phyloP scores from a whole-genome alignment of 2,329 filamentous ascomycete species.

The Scolecobasidium constrictum region DNA sequence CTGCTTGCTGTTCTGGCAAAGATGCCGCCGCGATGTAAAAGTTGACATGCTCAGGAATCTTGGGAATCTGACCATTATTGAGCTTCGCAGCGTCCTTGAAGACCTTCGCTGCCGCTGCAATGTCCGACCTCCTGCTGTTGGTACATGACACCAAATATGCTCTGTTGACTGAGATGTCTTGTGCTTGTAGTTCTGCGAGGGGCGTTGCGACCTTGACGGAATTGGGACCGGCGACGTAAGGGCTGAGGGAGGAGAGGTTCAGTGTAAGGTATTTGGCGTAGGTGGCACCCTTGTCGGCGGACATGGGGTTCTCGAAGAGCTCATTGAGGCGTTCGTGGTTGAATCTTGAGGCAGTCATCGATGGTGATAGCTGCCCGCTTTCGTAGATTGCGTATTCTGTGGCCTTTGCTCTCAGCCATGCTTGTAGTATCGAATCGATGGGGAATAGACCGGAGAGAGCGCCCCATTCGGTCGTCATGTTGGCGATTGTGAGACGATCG shows the following conservation, averaged over 20 bases:
- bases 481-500: constrained; percentile 59
- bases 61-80: constrained; percentile 51
- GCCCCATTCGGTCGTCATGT: constrained; percentile 79
- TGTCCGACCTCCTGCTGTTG: constrained; percentile 70
- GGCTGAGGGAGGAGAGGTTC: constrained; percentile 71
- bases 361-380: constrained; percentile 33
- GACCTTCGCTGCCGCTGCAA: constrained; percentile 71
- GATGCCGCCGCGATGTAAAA: constrained; percentile 90
- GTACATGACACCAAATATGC: constrained; percentile 88
- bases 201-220: constrained; percentile 82
- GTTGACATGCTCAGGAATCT: constrained; percentile 64
- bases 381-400: constrained; percentile 55
- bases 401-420: constrained; percentile 69
- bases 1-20: constrained; percentile 58
- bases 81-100: constrained; percentile 63
- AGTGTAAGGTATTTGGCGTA: constrained; percentile 81
- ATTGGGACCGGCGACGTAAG: constrained; percentile 80
- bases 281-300: constrained; percentile 62
- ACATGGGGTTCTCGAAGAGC: constrained; percentile 54
- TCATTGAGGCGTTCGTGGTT: constrained; percentile 64
- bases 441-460: constrained; percentile 62
- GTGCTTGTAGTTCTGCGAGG: constrained; percentile 56
- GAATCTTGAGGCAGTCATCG: constrained; percentile 47
- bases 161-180: constrained; percentile 70
- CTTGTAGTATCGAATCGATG: constrained; percentile 59